A percentile compares a stretch with the other conserved stretches of the same genome.
phyloP scores from a whole-genome alignment of 2,329 filamentous ascomycete species.

The Lecanosticta acicola region DNA sequence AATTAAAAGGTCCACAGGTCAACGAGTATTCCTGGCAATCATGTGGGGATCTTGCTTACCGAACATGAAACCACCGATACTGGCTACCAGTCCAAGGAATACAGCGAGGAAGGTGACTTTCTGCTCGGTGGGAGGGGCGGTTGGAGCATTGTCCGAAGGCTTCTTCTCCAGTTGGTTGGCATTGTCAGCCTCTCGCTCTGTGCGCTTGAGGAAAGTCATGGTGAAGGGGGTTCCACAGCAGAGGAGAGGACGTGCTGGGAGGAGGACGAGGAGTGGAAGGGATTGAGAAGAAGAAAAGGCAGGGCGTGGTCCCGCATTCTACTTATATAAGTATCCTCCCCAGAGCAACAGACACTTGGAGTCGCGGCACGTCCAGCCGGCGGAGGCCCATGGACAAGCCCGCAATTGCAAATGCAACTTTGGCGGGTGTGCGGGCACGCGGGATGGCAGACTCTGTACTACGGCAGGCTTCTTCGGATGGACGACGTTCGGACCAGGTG shows the following conservation, averaged over 20 bases:
- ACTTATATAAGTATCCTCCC: background rate
- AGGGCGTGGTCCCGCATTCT: conserved; percentile 9
- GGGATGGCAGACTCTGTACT: conserved; percentile 13
- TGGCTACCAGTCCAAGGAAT: conserved; percentile 53
- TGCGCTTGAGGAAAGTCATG: conserved; percentile 33
- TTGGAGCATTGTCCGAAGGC: conserved; percentile 16
- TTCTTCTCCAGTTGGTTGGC: conserved; percentile 30
- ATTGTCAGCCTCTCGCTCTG: conserved; percentile 28
- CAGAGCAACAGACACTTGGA: conserved; percentile 11
- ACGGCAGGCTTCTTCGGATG: conserved; percentile 11
- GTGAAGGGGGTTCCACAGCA: conserved; percentile 7
- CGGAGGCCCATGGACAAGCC: conserved; percentile 19
- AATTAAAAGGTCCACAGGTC: too few species aligned
- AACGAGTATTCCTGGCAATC: too few species aligned
- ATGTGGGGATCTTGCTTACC: too few species aligned
- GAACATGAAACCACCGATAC: conserved; percentile 54
- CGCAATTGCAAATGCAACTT: conserved; percentile 13
- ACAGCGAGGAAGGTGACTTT: conserved; percentile 35
- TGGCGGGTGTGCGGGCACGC: conserved; percentile 11
- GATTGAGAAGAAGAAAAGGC: background rate
- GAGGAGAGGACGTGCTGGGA: conserved; percentile 4
- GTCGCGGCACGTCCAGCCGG: conserved; percentile 15
- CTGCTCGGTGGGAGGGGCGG: conserved; percentile 16
- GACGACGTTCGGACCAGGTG: conserved; percentile 10
- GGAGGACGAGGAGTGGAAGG: conserved; percentile 3